Conservation (phyloP, 768 basidiomycete species). For the Gloeophyllum trabeum region DNA sequence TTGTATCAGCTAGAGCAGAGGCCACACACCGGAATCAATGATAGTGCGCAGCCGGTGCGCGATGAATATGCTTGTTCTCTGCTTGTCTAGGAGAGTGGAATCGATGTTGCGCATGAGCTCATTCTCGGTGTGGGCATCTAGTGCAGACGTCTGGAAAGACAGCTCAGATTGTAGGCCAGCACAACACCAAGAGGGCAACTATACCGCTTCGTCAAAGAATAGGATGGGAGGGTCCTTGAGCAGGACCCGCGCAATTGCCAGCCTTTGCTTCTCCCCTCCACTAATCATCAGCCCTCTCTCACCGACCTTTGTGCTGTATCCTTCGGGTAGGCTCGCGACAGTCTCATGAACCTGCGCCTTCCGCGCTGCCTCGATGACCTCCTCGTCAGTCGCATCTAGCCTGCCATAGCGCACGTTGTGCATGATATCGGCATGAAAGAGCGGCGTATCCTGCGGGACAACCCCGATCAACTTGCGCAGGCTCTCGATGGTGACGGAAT, state of each 20-base stretch:
- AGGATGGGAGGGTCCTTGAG: conserved; percentile 92
- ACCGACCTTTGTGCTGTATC: conserved; percentile 86
- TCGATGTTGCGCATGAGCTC: conserved; percentile 96
- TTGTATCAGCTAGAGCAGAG: not conserved
- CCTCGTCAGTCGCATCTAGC: conserved; percentile 78
- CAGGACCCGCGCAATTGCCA: conserved; percentile 88
- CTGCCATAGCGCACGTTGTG: conserved; percentile 94
- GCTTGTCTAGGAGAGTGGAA: conserved; percentile 56
- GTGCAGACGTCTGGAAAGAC: conserved; percentile 69
- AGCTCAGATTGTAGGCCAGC: not conserved
- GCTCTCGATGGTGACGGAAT: conserved; percentile 56
- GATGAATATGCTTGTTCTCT: conserved; percentile 92
- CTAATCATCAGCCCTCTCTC: conserved; percentile 97
- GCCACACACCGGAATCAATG: conserved; percentile 67
- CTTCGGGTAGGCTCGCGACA: conserved; percentile 71
- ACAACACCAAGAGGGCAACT: conserved; percentile 16
- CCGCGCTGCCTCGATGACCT: conserved; percentile 73
- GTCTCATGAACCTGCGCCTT: conserved; percentile 85
- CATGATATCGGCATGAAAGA: conserved; percentile 93
- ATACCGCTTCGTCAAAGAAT: conserved; percentile 96
- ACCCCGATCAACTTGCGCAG: conserved; percentile 77
- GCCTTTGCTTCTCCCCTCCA: conserved; percentile 94
- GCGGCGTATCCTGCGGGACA: conserved; percentile 95
- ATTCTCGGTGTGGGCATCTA: conserved; percentile 90
- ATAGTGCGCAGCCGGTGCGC: conserved; percentile 88